Evolutionary conservation across 768 basidiomycete species (phyloP).

Genomic region (Lyophyllum shimeji): DNA sequence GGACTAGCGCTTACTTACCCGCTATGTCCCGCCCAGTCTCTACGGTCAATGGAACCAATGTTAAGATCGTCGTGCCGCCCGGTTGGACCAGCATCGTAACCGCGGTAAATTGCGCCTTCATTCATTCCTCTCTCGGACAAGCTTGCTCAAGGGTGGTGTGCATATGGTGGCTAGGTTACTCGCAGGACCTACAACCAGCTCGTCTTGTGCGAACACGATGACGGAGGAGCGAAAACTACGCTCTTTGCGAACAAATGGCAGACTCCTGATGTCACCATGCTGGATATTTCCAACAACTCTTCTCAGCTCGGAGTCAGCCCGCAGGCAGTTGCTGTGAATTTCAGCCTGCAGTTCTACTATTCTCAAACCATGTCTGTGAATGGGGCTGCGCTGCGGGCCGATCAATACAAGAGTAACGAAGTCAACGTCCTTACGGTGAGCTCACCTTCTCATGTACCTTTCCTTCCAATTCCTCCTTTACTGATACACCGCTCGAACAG

Average conservation of each 20-base stretch:
- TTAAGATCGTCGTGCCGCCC: slow-evolving; percentile 6
- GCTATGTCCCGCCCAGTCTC: slow-evolving; percentile 9
- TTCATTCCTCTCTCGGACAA: not conserved
- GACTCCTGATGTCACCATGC: slow-evolving; percentile 7
- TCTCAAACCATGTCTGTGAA: not conserved
- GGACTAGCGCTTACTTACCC: not conserved
- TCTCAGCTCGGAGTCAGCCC: slow-evolving; percentile 7
- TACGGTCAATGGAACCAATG: not conserved
- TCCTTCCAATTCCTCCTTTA: not conserved
- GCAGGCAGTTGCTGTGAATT: slow-evolving; percentile 1
- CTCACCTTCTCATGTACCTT: not conserved
- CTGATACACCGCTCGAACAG: not conserved
- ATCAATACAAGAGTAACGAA: slow-evolving; percentile 11
- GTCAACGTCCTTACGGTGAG: slow-evolving; percentile 15
- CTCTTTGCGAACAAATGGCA: slow-evolving; percentile 6
- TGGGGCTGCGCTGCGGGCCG: slow-evolving; percentile 2
- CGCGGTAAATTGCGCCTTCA: slow-evolving; percentile 1
- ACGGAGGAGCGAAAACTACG: not conserved
- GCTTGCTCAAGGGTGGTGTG: not conserved
- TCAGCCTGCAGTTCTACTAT: slow-evolving; percentile 11
- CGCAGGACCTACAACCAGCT: slow-evolving; percentile 16
- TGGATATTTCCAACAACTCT: not conserved
- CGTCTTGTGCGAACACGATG: slow-evolving; percentile 3
- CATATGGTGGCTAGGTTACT: slow-evolving; percentile 2
- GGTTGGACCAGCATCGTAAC: slow-evolving; percentile 11